Conservation (phyloP, 805 yeast genomes). For the Saturnispora sanitii region DNA sequence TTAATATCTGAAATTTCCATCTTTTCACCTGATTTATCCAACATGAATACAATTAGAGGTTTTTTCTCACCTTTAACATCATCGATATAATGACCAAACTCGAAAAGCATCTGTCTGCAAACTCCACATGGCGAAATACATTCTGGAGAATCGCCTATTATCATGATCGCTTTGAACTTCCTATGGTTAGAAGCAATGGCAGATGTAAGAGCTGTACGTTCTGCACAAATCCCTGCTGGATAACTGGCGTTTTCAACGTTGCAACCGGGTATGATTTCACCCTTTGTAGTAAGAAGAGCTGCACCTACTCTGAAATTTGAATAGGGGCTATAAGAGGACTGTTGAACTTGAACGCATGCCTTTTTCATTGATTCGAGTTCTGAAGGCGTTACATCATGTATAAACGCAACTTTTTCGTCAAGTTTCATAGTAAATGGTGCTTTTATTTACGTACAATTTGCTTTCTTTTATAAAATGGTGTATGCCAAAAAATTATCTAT, state of each 20-base stretch:
- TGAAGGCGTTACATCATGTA: no score
- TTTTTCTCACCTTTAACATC: no score
- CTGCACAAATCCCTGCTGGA: slow-evolving; percentile 72
- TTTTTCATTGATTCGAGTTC: no score
- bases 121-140: slow-evolving; percentile 88
- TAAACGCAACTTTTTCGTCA: no score
- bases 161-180: slow-evolving; percentile 50
- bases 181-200: slow-evolving; percentile 39
- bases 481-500: no score
- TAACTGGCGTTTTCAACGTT: slow-evolving; percentile 91
- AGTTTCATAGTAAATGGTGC: no score
- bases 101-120: slow-evolving; percentile 84
- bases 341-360: slow-evolving; percentile 12
- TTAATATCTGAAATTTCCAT: slow-evolving; percentile 38
- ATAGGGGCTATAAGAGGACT: slow-evolving; percentile 58
- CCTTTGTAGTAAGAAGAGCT: slow-evolving; percentile 44
- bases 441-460: no score
- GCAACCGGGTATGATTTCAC: slow-evolving; percentile 55
- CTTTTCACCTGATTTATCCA: slow-evolving; percentile 40
- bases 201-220: slow-evolving; percentile 51
- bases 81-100: slow-evolving; percentile 51
- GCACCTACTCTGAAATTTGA: slow-evolving; percentile 83
- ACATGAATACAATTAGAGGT: slow-evolving; percentile 70
- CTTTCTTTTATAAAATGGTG: no score
- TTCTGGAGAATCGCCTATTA: slow-evolving; percentile 48